Base-by-base conservation (phyloP, 345 rosid species). In the Streptanthus diversifolius region DNA sequence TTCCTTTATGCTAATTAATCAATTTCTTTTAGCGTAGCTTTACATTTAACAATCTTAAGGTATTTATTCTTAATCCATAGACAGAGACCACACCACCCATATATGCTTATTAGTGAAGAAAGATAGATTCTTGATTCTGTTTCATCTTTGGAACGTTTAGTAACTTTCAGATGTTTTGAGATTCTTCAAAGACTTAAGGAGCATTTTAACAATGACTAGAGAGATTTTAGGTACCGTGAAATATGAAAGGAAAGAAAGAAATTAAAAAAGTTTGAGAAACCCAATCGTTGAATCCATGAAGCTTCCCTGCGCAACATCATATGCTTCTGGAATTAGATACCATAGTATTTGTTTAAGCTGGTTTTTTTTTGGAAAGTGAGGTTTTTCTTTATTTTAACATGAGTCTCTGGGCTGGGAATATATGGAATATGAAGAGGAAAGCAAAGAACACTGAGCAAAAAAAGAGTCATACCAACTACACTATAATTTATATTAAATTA, bases 271-370 rank as follows among this genome's bases (percentile, higher is more conserved):
- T 65, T 3, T 29, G 66, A 65, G 76, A 64, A 77, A 47, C 62
- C 15, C 62, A 45, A 57, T 49, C 48, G 72, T 69, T 69, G 67
- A 47, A 17, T 56, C 54, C 44, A 14, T 63, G 71, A 71, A 70
- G 67, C 71, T 75, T 68, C 74, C 65, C 8, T 63, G 44, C 30
- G 59, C 59, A 43, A 70, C 67, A 15, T 63, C 22, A 48, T 70
- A 47, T 77, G 72, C 66, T 63, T 40, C 29, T 77, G 72, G 80
- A 63, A 70, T 77, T 77, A 56, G 80, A 77, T 77, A 30, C 80
- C 80, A 47, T 64, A 65, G 7, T 77, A 77, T 21, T 77, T 70
- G 71, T 70, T 68, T 75, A 75, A 75, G 79, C 64, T 62, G 14
- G 51, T 25, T 68, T 29, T 51, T n/a, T 45, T 30, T 19, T 66